These are phyloP conservation scores for Kalanchoe fedtschenkoi DNA, from an alignment of 164 flowering plant species.

Conservation along the genomic window DNA sequence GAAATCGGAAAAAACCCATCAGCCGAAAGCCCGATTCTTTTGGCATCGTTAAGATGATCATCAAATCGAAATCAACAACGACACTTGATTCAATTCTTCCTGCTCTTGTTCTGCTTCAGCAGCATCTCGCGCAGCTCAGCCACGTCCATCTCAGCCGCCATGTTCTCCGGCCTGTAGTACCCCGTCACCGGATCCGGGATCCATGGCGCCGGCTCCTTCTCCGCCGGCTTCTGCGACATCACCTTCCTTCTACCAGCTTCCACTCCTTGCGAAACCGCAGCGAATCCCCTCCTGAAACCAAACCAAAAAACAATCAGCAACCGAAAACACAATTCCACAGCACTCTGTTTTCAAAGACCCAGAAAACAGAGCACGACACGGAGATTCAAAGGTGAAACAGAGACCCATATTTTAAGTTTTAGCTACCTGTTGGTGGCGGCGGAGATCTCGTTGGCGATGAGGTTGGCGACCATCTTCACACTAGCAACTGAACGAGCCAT, in stretches of 20 bases:
- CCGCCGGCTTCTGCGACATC: constrained; percentile 5
- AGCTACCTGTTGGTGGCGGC: neutral
- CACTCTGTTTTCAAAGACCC: too few species aligned
- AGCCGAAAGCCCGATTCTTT: neutral
- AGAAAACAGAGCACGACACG: neutral
- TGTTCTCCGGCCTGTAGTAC: constrained; percentile 50
- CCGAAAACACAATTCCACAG: too few species aligned
- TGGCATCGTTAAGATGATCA: neutral
- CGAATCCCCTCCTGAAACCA: constrained; percentile 2
- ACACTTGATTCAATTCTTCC: neutral
- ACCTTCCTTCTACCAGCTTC: constrained; percentile 9
- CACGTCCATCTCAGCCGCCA: constrained; percentile 30
- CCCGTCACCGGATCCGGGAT: constrained; percentile 67
- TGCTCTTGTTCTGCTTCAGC: constrained; percentile 23
- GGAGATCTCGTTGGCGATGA: neutral
- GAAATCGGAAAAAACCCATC: neutral
- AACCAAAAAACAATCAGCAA: neutral
- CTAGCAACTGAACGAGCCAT: constrained; percentile 4
- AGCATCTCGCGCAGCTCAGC: constrained; percentile 41
- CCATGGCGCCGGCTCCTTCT: constrained; percentile 27
- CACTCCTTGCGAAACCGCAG: neutral
- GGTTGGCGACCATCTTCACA: neutral
- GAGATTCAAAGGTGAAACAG: neutral
- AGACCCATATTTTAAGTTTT: neutral
- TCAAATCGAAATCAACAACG: neutral